A percentile compares a stretch with the other conserved stretches of the same genome.
Conservation (phyloP, 768 basidiomycete species). For the Pleurotus tuber-regium region DNA sequence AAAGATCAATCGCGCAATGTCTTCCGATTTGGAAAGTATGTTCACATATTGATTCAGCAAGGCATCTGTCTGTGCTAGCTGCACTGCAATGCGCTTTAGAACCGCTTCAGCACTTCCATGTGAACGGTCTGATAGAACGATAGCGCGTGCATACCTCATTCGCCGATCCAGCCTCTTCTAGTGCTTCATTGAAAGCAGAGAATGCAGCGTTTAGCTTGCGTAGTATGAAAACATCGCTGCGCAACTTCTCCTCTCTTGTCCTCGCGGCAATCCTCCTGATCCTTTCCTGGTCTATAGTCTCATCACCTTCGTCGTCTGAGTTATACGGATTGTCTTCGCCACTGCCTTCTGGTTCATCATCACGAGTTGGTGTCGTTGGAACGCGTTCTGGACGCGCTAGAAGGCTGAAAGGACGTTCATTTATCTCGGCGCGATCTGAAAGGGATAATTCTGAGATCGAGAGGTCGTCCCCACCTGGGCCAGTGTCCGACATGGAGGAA, state of each 20-base stretch:
- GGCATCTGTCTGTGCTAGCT: conserved; percentile 69
- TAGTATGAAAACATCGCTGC: conserved; percentile 69
- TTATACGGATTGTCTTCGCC: conserved; percentile 4
- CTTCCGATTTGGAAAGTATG: conserved; percentile 69
- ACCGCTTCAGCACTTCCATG: background rate
- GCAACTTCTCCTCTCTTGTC: conserved; percentile 68
- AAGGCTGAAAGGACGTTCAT: conserved; percentile 26
- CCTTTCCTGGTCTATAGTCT: conserved; percentile 12
- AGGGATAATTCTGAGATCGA: conserved; percentile 58
- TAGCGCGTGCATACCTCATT: conserved; percentile 53
- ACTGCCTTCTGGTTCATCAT: conserved; percentile 1
- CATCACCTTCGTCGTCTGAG: background rate
- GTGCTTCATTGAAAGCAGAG: conserved; percentile 63
- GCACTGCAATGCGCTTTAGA: conserved; percentile 58
- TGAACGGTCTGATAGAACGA: no score
- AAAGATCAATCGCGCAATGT: conserved; percentile 63
- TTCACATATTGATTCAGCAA: conserved; percentile 73
- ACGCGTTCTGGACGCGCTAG: conserved; percentile 19
- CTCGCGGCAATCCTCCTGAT: conserved; percentile 17
- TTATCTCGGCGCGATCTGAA: conserved; percentile 26
- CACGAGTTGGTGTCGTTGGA: conserved; percentile 13
- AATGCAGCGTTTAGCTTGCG: conserved; percentile 73
- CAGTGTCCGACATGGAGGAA: conserved; percentile 31
- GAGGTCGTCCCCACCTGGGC: conserved; percentile 47
- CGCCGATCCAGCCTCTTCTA: conserved; percentile 60